Base-by-base conservation (phyloP, 2,329 filamentous ascomycete species). In the Decorospora gaudefroyi region DNA sequence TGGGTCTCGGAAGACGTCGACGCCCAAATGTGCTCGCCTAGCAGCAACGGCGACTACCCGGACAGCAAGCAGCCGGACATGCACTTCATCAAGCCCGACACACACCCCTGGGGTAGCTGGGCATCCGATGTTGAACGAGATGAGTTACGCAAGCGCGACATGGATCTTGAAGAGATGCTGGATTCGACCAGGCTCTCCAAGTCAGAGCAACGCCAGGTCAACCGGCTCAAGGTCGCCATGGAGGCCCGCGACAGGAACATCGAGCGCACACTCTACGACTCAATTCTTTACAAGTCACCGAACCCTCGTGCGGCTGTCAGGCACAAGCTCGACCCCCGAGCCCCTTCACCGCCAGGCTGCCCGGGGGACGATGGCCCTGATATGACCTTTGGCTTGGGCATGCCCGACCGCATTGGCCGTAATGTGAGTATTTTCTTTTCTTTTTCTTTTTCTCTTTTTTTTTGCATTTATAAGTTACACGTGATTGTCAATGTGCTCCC, bases 71-170 rank as follows among this genome's bases (percentile, higher is more conserved):
- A 44, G 6, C 33, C 41, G 4, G 4, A 44, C 27, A 44, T 44
- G 41, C 41, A 44, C 9, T 44, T 44, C 12, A 44, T 44, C 41
- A 44, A 44, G 41, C 33, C 41, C 4, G 33, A 44, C 15, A 38
- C 33, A 6, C 33, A 44, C 12, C 33, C 41, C 5, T 44, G 33
- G 33, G 11, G 11, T 27, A n/a, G 11, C 1, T 38, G 28, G 41
- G 3, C 9, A 17, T 2, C 9, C 4, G 27, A 38, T 1, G 21
- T 38, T 2, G 27, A 32, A 11, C 33, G 33, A 17, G 3, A 6
- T 2, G 41, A 44, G 27, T 27, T 38, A 22, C 33, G 34, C 8
- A 44, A 33, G 33, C 41, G 34, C 13, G 36, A 40, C 8, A 26
- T 31, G 21, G 27, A 26, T 26, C 3, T 40, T 1, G 36, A 32